Percentiles rank a stretch among this genome's conserved stretches.
phyloP scores from a whole-genome alignment of 2,329 filamentous ascomycete genomes.

The Colletotrichum lini region DNA sequence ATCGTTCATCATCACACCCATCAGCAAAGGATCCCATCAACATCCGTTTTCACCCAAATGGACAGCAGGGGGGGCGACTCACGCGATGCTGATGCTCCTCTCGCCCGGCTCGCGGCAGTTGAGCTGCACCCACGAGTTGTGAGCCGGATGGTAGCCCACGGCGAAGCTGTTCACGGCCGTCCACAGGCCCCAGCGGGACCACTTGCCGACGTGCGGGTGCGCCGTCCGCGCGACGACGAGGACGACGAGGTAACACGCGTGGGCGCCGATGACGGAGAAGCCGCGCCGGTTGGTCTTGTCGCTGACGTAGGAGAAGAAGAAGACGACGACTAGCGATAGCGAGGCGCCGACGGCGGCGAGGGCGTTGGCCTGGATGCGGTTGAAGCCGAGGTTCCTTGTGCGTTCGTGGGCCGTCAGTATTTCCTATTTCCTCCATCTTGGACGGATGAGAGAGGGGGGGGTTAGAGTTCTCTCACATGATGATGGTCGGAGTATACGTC shows the following conservation, averaged over 20 bases:
- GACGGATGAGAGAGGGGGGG: no score
- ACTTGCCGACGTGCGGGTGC: conserved; percentile 61
- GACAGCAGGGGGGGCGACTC: conserved; percentile 40
- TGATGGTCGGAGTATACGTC: conserved; percentile 65
- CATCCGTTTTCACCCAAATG: not conserved
- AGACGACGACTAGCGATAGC: conserved; percentile 61
- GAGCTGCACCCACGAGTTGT: conserved; percentile 67
- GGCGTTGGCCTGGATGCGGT: conserved; percentile 62
- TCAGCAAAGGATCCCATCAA: not conserved
- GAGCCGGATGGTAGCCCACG: conserved; percentile 67
- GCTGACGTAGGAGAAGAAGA: conserved; percentile 63
- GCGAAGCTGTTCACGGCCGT: conserved; percentile 65
- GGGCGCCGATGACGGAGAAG: conserved; percentile 58
- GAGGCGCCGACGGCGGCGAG: conserved; percentile 60
- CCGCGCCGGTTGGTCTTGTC: conserved; percentile 62
- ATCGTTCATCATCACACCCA: not conserved
- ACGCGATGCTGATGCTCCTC: conserved; percentile 65
- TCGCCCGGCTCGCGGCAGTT: conserved; percentile 63
- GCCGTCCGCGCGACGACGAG: conserved; percentile 57
- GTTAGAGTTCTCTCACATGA: conserved; percentile 49
- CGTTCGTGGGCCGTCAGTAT: not conserved
- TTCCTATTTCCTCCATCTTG: no score
- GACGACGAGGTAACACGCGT: conserved; percentile 59
- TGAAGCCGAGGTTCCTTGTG: conserved; percentile 59
- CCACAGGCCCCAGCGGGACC: conserved; percentile 66